Percentiles rank a stretch among this genome's conserved stretches.
Conservation (phyloP, 1,284 basidiomycete species). For the Ceratobasidium sp. region DNA sequence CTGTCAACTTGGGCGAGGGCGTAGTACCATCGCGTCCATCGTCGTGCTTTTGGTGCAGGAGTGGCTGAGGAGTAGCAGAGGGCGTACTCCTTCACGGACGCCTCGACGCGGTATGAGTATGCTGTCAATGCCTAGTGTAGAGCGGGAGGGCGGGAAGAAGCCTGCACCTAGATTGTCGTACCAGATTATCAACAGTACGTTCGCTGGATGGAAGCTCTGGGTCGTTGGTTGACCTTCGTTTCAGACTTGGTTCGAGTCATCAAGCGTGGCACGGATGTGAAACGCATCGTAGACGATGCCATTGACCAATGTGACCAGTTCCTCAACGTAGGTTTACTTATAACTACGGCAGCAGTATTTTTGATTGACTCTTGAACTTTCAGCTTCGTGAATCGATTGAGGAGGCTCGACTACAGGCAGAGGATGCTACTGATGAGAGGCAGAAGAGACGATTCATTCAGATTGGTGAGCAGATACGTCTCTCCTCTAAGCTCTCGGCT, state of each 20-base stretch:
- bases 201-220: not conserved
- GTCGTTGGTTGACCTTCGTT: constrained; percentile 32
- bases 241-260: constrained; percentile 92
- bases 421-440: constrained; percentile 78
- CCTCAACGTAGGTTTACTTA: constrained; percentile 67
- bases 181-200: constrained; percentile 80
- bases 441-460: constrained; percentile 73
- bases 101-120: constrained; percentile 47
- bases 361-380: not conserved
- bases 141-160: constrained; percentile 39
- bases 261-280: constrained; percentile 87
- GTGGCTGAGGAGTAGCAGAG: constrained; percentile 71
- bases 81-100: constrained; percentile 35
- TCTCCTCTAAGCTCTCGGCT: constrained; percentile 44
- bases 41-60: constrained; percentile 87
- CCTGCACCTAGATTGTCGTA: constrained; percentile 71
- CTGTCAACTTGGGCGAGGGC: constrained; percentile 95
- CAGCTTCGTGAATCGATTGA: constrained; percentile 85
- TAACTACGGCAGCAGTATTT: not conserved
- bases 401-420: constrained; percentile 76
- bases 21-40: constrained; percentile 89
- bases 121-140: constrained; percentile 45
- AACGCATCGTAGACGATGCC: constrained; percentile 88
- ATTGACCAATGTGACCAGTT: constrained; percentile 90
- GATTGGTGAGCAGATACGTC: constrained; percentile 64